Conservation (phyloP, 352 stramenopile species). For the Vaucheria bursata region DNA sequence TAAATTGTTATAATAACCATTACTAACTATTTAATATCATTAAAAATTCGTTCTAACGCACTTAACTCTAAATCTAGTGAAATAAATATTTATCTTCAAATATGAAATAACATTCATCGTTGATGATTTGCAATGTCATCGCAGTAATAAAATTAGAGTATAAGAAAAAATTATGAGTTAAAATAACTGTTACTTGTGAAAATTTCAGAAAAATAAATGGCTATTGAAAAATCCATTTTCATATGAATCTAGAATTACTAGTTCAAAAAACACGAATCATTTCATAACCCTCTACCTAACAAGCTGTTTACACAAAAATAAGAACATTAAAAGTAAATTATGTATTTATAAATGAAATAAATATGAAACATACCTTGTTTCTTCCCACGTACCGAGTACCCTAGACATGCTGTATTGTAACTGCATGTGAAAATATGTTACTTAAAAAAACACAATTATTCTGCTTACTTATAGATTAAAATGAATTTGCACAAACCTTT, state of each 20-base stretch:
- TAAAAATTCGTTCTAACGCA: neutral
- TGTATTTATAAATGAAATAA: neutral
- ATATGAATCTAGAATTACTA: neutral
- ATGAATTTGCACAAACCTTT: slow-evolving; percentile 10
- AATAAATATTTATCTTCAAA: too few relatives aligned
- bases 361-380: neutral
- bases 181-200: neutral
- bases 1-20: neutral
- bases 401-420: neutral
- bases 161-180: too few relatives aligned
- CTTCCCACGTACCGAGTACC: neutral
- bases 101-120: too few relatives aligned
- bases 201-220: neutral
- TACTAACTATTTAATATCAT: neutral
- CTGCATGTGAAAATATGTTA: neutral
- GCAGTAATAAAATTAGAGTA: too few relatives aligned
- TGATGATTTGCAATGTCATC: too few relatives aligned
- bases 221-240: neutral
- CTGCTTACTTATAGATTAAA: too few relatives aligned
- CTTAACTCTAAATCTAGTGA: neutral
- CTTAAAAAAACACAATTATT: neutral
- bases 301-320: neutral
- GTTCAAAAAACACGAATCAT: neutral
- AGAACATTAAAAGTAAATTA: neutral
- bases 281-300: neutral